Evolutionary conservation across 768 basidiomycete genomes (phyloP).

Genomic region (Mycena amicta): DNA sequence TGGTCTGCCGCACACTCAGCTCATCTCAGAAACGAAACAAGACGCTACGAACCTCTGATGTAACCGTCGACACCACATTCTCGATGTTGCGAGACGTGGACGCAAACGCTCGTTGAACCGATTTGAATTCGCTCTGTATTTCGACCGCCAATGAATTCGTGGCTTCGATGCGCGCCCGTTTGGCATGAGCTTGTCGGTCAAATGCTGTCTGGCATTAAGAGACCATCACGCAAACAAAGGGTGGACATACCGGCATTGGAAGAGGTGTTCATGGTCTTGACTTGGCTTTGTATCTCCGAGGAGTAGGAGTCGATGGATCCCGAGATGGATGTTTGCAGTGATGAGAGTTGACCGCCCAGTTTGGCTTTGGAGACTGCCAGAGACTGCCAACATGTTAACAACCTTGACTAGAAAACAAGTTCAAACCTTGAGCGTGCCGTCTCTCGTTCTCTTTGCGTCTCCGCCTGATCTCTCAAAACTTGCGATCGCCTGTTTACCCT

Average conservation of each 20-base stretch:
- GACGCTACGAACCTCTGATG: constrained; percentile 51
- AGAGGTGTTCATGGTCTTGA: constrained; percentile 44
- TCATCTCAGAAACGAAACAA: background rate
- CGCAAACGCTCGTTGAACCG: constrained; percentile 51
- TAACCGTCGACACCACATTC: constrained; percentile 41
- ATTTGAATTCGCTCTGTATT: constrained; percentile 53
- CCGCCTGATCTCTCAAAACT: constrained; percentile 47
- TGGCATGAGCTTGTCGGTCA: constrained; percentile 61
- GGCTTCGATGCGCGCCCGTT: constrained; percentile 68
- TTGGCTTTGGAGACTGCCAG: constrained; percentile 40
- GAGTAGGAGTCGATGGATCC: constrained; percentile 55
- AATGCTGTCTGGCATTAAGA: constrained; percentile 45
- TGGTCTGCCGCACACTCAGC: constrained; percentile 36
- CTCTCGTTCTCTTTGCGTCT: constrained; percentile 57
- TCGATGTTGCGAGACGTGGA: constrained; percentile 54
- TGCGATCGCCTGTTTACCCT: constrained; percentile 43
- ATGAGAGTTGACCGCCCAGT: constrained; percentile 44
- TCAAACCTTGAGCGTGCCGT: constrained; percentile 60
- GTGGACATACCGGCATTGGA: constrained; percentile 45
- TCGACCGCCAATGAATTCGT: constrained; percentile 52
- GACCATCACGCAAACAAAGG: background rate
- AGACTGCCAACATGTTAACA: constrained; percentile 36
- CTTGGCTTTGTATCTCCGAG: constrained; percentile 51
- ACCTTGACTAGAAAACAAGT: constrained; percentile 3
- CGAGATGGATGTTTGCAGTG: constrained; percentile 47